Base-by-base conservation (phyloP, 805 yeast species). In the Alloascoidea africana region DNA sequence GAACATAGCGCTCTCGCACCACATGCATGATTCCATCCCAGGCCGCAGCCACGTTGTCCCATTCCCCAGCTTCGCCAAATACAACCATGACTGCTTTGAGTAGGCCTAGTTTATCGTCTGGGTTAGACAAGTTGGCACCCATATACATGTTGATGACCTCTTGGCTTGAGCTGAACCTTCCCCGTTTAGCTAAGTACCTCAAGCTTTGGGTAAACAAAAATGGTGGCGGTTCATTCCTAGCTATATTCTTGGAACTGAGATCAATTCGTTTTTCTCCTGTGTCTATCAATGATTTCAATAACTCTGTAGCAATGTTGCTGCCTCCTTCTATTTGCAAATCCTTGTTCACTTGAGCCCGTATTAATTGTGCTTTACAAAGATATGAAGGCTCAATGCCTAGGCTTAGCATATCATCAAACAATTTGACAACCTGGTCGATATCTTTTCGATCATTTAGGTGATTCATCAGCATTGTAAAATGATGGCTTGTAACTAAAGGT, bases 191-290 rank as follows among this genome's bases (percentile, higher is more conserved):
- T 8, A 23, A n/a, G 8, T n/a, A 8, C n/a, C n/a, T 23, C 13
- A 23, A 8, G 8, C 8, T 8, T 23, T 23, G 13, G n/a, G 30
- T 8, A 23, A 23, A 23, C n/a, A 23, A 23, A 23, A 23, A n/a
- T 23, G 30, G 30, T 1, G 58, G 54, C 2, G 51, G 37, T 17
- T 30, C 39, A n/a, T 46, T 45, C 5, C 58, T 45, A 1, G 58
- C 56, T 2, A 52, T 42, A 6, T 39, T 32, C 0, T 41, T 19
- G 0, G 55, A 42, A 4, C 39, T 36, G 13, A 49, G 40, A 39
- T 55, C 59, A 14, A 52, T 41, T 13, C 42, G 35, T 3, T 46
- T 48, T 13, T 42, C 43, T n/a, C n/a, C n/a, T n/a, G n/a, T n/a
- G n/a, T 23, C 30, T 23, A 23, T 8, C n/a, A 23, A 23, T 23